Conservation (phyloP, 345 rosid species). For the Arabidopsis suecica region DNA sequence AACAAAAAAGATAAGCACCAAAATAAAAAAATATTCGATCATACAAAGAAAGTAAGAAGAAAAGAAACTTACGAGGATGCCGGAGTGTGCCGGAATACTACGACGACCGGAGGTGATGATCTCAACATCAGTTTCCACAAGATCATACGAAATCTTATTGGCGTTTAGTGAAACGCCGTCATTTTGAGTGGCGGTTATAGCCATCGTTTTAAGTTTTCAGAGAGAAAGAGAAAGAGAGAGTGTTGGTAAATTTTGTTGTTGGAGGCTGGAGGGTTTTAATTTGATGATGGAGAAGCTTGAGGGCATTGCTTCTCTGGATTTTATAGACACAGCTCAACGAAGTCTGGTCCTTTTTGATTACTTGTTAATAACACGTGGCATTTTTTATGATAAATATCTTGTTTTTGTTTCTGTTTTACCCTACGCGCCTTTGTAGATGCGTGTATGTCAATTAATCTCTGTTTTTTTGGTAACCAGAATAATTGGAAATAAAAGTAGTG, state of each 20-base stretch:
- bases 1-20: neutral
- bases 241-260: too few relatives aligned
- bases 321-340: slow-evolving; percentile 44
- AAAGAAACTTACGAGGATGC: slow-evolving; percentile 57
- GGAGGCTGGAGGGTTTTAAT: neutral
- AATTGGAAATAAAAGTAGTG: neutral
- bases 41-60: neutral
- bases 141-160: slow-evolving; percentile 34
- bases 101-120: slow-evolving; percentile 75
- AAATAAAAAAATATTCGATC: neutral
- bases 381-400: slow-evolving; percentile 13
- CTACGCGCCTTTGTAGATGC: neutral
- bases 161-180: slow-evolving; percentile 8
- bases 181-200: slow-evolving; percentile 21
- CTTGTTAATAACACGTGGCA: slow-evolving; percentile 33
- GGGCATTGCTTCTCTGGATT: slow-evolving; percentile 32
- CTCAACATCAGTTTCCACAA: slow-evolving; percentile 60
- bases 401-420: neutral
- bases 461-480: slow-evolving; percentile 6
- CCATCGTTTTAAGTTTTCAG: slow-evolving; percentile 21
- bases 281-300: slow-evolving; percentile 28
- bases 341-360: slow-evolving; percentile 13
- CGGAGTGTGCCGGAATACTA: slow-evolving; percentile 71
- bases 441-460: slow-evolving; percentile 1
- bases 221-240: slow-evolving; percentile 23